Conservation (phyloP, 1,284 basidiomycete genomes). For the Taiwanofungus camphoratus region DNA sequence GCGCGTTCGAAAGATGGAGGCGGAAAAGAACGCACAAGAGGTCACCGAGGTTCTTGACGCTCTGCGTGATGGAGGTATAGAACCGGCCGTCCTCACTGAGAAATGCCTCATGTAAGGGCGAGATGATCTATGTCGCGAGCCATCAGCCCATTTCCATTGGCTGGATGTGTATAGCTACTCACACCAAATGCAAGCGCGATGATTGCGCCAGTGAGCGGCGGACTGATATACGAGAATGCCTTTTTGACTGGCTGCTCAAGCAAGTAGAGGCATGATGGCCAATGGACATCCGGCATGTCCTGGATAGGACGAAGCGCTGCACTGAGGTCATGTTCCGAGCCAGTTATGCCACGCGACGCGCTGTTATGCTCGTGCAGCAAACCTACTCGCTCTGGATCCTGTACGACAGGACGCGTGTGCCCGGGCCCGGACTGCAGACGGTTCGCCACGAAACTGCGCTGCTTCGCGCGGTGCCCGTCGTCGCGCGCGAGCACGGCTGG, state of each 20-base stretch:
- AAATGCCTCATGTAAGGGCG: constrained; percentile 21
- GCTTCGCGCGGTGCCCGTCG: constrained; percentile 11
- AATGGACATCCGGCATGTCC: constrained; percentile 23
- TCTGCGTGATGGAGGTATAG: constrained; percentile 24
- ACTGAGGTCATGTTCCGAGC: constrained; percentile 4
- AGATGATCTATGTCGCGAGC: constrained; percentile 17
- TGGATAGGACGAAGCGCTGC: constrained; percentile 20
- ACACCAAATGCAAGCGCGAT: constrained; percentile 27
- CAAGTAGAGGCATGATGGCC: constrained; percentile 16
- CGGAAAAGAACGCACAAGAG: constrained; percentile 22
- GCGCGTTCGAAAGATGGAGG: background rate
- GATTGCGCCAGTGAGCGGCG: constrained; percentile 26
- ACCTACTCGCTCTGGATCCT: constrained; percentile 25
- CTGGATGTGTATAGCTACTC: constrained; percentile 5
- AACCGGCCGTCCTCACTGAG: constrained; percentile 21
- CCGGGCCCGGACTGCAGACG: constrained; percentile 18
- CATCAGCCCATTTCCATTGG: background rate
- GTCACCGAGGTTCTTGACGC: constrained; percentile 25
- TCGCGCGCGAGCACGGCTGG: constrained; percentile 22
- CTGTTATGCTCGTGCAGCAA: constrained; percentile 20
- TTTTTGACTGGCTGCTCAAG: constrained; percentile 22
- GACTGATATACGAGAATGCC: constrained; percentile 17
- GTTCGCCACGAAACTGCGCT: constrained; percentile 10
- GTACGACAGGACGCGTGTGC: constrained; percentile 18
- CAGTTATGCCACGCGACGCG: constrained; percentile 5